Conservation (phyloP, 306 rosid species). For the Lotus japonicus region DNA sequence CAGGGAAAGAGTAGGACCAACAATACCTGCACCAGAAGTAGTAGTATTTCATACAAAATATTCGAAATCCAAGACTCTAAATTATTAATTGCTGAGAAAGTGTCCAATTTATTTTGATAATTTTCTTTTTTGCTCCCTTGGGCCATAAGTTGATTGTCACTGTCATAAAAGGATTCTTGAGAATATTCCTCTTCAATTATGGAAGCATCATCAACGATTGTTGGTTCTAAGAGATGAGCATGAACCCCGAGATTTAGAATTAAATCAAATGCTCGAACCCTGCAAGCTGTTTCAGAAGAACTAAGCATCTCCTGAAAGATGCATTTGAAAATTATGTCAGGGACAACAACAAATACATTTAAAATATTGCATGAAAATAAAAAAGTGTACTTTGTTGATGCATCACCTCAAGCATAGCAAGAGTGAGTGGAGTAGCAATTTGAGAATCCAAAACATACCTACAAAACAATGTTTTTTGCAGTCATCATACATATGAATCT, state of each 20-base stretch:
- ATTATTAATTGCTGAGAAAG: slow-evolving; percentile 49
- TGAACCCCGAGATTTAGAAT: slow-evolving; percentile 89
- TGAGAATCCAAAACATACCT: slow-evolving; percentile 78
- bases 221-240: slow-evolving; percentile 82
- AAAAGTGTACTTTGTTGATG: not conserved
- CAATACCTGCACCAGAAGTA: slow-evolving; percentile 81
- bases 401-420: slow-evolving; percentile 78
- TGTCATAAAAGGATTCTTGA: slow-evolving; percentile 59
- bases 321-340: slow-evolving; percentile 13
- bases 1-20: not conserved
- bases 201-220: slow-evolving; percentile 46
- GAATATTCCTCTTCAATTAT: slow-evolving; percentile 75
- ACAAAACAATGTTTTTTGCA: slow-evolving; percentile 24
- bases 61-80: slow-evolving; percentile 78
- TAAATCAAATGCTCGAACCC: slow-evolving; percentile 85
- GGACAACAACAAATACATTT: not conserved
- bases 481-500: slow-evolving; percentile 13
- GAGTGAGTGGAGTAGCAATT: slow-evolving; percentile 84
- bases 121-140: slow-evolving; percentile 50
- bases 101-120: slow-evolving; percentile 30
- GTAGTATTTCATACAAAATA: slow-evolving; percentile 70
- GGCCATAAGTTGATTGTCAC: slow-evolving; percentile 49
- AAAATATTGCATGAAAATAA: not conserved
- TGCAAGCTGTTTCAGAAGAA: slow-evolving; percentile 63
- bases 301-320: slow-evolving; percentile 69